Base-by-base conservation (phyloP, 768 basidiomycete species). In the Agrocybe pediades region DNA sequence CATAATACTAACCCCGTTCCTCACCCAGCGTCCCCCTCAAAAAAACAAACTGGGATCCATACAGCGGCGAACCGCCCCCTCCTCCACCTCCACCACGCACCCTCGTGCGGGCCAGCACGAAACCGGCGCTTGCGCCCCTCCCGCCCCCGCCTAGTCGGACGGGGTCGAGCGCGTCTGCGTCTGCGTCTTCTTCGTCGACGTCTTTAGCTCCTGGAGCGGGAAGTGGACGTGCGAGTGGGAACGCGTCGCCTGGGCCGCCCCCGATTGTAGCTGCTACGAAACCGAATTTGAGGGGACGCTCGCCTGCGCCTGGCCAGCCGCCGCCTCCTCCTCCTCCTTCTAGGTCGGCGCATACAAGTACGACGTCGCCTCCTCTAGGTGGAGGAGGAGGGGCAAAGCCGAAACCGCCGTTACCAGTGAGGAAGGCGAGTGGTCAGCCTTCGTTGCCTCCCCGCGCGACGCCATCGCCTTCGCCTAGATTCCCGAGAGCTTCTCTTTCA, bases 41-140 rank as follows among this genome's bases (percentile, higher is more conserved):
- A 53, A 82, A 83, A 51, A 81, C 83, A 7, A 85, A 79, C 57
- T 88, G 85, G 84, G 80, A 87, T 65, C 84, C 74, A 30, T 77
- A 81, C 54, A 82, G 78, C 61, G 81, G 79, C 21, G 68, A 72
- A n/a, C 71, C 77, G 6, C 76, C 83, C 1, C 77, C 80, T 0
- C 75, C 79, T 0, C 75, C 79, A 8, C 77, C 80, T n/a, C 70
- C 79, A 17, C 73, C 79, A 6, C 63, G 70, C 51, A 64, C 55
- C 53, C 40, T 65, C 42, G 61, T 69, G 11, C 73, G 71, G 53
- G 29, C 59, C 17, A 69, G 56, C 45, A 65, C 65, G 17, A 71
- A 72, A 46, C 74, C 75, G 15, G 26, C 54, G 21, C 26, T 58
- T 27, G 59, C 47, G 41, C 51, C 67, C 13, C 60, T 71, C 20